Evolutionary conservation across 306 rosid species (phyloP).

Genomic region (Cicer yamashitae): DNA sequence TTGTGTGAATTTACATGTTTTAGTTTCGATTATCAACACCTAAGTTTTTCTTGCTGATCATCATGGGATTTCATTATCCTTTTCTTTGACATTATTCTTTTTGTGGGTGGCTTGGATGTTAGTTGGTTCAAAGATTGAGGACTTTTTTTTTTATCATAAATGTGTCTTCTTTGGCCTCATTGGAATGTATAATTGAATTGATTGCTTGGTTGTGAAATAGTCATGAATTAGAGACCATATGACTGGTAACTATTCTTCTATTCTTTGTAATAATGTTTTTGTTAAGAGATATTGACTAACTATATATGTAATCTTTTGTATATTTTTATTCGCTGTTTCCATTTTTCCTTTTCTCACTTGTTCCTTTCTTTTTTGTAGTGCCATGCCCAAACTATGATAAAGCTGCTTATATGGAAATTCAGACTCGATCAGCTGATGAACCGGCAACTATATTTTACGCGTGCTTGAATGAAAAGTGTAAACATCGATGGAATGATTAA

Average conservation of each 20-base stretch:
- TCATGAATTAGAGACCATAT: neutral
- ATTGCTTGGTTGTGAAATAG: neutral
- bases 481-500: conserved; percentile 55
- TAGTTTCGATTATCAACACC: too few relatives aligned
- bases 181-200: neutral
- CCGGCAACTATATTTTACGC: conserved; percentile 64
- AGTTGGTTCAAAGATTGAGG: neutral
- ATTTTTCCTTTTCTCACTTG: neutral
- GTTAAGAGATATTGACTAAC: neutral
- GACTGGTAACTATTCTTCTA: neutral
- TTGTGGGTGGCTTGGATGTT: neutral
- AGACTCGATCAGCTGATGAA: conserved; percentile 77
- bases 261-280: neutral
- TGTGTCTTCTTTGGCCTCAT: conserved; percentile 9
- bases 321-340: neutral
- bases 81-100: neutral
- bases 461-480: conserved; percentile 62
- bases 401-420: conserved; percentile 58
- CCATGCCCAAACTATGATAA: conserved; percentile 58
- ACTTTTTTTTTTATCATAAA: neutral
- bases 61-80: conserved; percentile 5
- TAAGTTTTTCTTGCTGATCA: conserved; percentile 1
- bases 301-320: neutral
- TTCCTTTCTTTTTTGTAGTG: conserved; percentile 41
- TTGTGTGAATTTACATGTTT: too few relatives aligned